phyloP scores from a whole-genome alignment of 352 stramenopile species.

The Globisporangium cylindrosporum region DNA sequence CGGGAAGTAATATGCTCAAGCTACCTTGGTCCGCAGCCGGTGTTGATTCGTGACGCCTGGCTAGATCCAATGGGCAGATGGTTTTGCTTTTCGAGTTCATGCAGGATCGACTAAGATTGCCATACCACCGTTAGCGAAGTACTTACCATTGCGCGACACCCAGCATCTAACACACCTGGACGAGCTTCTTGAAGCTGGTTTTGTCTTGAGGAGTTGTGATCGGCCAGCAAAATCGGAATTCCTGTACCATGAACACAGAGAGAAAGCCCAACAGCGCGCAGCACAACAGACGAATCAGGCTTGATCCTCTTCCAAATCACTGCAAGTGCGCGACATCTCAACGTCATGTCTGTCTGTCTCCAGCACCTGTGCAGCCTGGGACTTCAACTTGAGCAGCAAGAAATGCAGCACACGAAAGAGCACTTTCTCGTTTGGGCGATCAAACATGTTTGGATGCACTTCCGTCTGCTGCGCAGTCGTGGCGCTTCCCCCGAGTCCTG shows the following conservation, averaged over 20 bases:
- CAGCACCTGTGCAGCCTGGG: conserved; percentile 19
- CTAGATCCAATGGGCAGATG: conserved; percentile 45
- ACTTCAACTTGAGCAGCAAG: conserved; percentile 34
- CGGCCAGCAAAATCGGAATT: conserved; percentile 56
- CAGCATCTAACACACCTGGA: conserved; percentile 28
- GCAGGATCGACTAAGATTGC: conserved; percentile 26
- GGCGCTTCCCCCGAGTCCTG: background rate
- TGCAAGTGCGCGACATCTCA: background rate
- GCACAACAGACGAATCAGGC: background rate
- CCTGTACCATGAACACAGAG: conserved; percentile 14
- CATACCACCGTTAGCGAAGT: background rate
- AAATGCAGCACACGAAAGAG: conserved; percentile 45
- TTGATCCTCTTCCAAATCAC: background rate
- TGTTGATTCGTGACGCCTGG: conserved; percentile 50
- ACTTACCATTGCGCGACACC: background rate
- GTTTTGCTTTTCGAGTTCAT: conserved; percentile 45
- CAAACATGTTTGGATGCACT: conserved; percentile 40
- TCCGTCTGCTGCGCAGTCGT: conserved; percentile 3
- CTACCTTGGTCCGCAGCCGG: conserved; percentile 44
- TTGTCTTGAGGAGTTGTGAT: conserved; percentile 57
- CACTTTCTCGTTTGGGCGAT: conserved; percentile 56
- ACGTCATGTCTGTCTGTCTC: background rate
- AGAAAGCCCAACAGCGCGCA: background rate
- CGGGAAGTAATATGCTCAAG: background rate
- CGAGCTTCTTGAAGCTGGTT: conserved; percentile 55